Evolutionary conservation across 164 flowering plant genomes (phyloP).

Genomic region (Akebia trifoliata): DNA sequence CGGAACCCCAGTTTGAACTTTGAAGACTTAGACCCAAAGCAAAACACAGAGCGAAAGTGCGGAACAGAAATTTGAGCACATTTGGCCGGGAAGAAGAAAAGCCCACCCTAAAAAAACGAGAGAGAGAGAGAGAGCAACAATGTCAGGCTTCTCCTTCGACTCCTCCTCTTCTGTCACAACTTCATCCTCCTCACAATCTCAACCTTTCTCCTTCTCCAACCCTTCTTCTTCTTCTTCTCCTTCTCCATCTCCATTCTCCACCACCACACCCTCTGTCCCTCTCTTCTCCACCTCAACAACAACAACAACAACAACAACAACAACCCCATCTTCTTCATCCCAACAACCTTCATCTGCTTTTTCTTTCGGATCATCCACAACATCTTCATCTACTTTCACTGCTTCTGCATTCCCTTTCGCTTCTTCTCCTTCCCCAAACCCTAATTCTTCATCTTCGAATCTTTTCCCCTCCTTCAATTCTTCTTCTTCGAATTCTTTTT

Average conservation of each 20-base stretch:
- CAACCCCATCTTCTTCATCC: neutral
- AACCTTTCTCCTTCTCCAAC: neutral
- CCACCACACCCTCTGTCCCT: neutral
- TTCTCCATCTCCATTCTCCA: neutral
- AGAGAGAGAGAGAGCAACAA: neutral
- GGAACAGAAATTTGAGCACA: too few species aligned
- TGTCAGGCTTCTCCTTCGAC: slow-evolving; percentile 12
- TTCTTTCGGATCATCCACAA: neutral
- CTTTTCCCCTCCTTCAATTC: slow-evolving; percentile 3
- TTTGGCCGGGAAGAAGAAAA: neutral
- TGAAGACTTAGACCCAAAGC: too few species aligned
- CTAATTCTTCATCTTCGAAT: neutral
- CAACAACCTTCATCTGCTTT: neutral
- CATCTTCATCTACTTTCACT: too few species aligned
- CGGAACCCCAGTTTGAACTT: too few species aligned
- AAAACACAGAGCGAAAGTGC: too few species aligned
- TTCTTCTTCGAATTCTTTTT: slow-evolving; percentile 10
- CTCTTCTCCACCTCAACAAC: too few species aligned
- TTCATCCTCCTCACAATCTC: slow-evolving; percentile 1
- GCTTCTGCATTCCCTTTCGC: neutral
- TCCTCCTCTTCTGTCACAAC: slow-evolving; percentile 1
- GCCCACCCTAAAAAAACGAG: too few species aligned
- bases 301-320: too few species aligned
- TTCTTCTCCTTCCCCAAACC: neutral
- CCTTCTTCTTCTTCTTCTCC: neutral